These are phyloP conservation scores for Peterozyma xylosa DNA, from an alignment of 805 yeast species.

Conservation along the genomic window DNA sequence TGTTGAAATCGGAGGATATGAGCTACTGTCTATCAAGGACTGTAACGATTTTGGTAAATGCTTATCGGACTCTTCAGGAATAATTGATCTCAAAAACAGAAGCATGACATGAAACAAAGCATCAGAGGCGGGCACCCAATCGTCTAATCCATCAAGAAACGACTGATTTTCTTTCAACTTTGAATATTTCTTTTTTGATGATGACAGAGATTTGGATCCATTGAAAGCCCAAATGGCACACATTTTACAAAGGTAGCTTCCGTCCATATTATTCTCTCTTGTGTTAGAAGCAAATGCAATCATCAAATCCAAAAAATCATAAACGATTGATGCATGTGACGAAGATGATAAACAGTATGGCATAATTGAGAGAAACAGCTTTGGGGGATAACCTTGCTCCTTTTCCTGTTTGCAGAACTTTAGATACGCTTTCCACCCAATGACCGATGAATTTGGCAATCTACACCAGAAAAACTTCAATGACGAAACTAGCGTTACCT, in stretches of 20 bases:
- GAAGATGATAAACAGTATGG: slow-evolving; percentile 79
- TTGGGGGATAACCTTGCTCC: slow-evolving; percentile 58
- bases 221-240: slow-evolving; percentile 88
- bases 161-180: slow-evolving; percentile 16
- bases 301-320: slow-evolving; percentile 77
- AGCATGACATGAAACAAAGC: slow-evolving; percentile 78
- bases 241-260: slow-evolving; percentile 72
- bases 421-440: slow-evolving; percentile 81
- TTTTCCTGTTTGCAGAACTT: slow-evolving; percentile 60
- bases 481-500: slow-evolving; percentile 63
- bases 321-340: slow-evolving; percentile 83
- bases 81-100: slow-evolving; percentile 72
- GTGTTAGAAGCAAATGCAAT: slow-evolving; percentile 75
- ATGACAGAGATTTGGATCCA: slow-evolving; percentile 19
- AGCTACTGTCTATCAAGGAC: slow-evolving; percentile 51
- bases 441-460: slow-evolving; percentile 67
- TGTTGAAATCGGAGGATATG: slow-evolving; percentile 66
- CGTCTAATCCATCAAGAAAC: slow-evolving; percentile 64
- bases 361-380: slow-evolving; percentile 74
- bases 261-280: slow-evolving; percentile 69
- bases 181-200: slow-evolving; percentile 16
- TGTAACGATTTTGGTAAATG: slow-evolving; percentile 63
- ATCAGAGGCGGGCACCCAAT: slow-evolving; percentile 77
- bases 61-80: slow-evolving; percentile 45
- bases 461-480: slow-evolving; percentile 85